Percentiles rank a stretch among this genome's conserved stretches.
phyloP scores from a whole-genome alignment of 768 basidiomycete species.

The Boletus pseudo-olivaceus region DNA sequence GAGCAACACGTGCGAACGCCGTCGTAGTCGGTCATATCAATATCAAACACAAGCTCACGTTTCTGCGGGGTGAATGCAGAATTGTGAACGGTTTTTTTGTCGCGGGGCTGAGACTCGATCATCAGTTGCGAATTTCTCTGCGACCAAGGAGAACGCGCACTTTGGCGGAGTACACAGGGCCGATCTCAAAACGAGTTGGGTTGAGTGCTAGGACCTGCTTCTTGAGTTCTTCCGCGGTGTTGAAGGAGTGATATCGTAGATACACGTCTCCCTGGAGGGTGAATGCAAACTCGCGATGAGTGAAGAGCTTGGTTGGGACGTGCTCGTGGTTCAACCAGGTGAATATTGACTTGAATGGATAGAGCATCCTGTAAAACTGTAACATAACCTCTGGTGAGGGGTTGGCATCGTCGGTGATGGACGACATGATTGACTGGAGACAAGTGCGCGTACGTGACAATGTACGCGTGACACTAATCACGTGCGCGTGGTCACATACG shows the following conservation, averaged over 20 bases:
- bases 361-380: slow-evolving; percentile 84
- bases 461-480: slow-evolving; percentile 18
- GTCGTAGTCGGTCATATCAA: slow-evolving; percentile 99
- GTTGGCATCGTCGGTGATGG: slow-evolving; percentile 17
- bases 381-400: slow-evolving; percentile 62
- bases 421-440: slow-evolving; percentile 6
- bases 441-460: slow-evolving; percentile 12
- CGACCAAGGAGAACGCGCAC: slow-evolving; percentile 45
- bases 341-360: slow-evolving; percentile 93
- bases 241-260: slow-evolving; percentile 92
- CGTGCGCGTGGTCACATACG: slow-evolving; percentile 3
- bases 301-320: slow-evolving; percentile 73
- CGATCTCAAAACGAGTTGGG: slow-evolving; percentile 95
- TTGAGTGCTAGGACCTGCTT: slow-evolving; percentile 81
- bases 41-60: slow-evolving; percentile 97
- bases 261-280: slow-evolving; percentile 90
- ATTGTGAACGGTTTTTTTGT: slow-evolving; percentile 80
- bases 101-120: slow-evolving; percentile 60
- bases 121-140: slow-evolving; percentile 1
- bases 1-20: slow-evolving; percentile 92
- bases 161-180: slow-evolving; percentile 84
- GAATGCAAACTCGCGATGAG: slow-evolving; percentile 94
- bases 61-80: slow-evolving; percentile 65
- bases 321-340: slow-evolving; percentile 94
- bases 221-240: slow-evolving; percentile 83